Conservation (phyloP, 192 early-diverging fungal genomes). For the Obelidium mucronatum region DNA sequence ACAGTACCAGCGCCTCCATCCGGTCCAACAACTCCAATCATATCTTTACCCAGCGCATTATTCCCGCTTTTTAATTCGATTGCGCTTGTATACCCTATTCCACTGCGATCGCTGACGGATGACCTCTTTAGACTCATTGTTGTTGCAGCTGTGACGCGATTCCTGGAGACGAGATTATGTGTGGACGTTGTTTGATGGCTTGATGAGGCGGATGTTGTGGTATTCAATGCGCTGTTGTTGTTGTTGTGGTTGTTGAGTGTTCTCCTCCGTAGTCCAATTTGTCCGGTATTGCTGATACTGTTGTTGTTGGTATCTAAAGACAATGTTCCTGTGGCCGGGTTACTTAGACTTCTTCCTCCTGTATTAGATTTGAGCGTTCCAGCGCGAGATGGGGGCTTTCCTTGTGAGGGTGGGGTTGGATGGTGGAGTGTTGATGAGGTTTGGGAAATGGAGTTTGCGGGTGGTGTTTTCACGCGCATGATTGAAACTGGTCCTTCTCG, state of each 20-base stretch:
- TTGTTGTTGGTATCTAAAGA: neutral
- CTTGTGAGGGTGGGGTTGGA: neutral
- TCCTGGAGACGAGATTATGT: neutral
- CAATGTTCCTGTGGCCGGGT: neutral
- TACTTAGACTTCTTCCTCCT: no score
- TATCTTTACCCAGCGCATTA: neutral
- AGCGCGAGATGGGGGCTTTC: neutral
- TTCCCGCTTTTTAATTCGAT: constrained; percentile 10
- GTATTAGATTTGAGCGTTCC: no score
- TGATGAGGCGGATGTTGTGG: neutral
- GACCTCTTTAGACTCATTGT: neutral
- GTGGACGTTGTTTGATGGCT: neutral
- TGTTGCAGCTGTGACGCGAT: neutral
- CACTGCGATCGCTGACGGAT: neutral
- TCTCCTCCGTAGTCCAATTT: neutral
- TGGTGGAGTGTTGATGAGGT: neutral
- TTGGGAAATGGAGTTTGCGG: neutral
- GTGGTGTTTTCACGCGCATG: constrained; percentile 30
- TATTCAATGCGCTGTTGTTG: neutral
- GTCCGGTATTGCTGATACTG: neutral
- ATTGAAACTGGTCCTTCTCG: constrained; percentile 18
- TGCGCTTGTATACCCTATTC: constrained; percentile 5
- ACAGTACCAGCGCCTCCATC: neutral
- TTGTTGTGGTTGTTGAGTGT: neutral
- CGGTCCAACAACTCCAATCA: neutral